Evolutionary conservation across 306 rosid species (phyloP).

Genomic region (Fagus sylvatica): DNA sequence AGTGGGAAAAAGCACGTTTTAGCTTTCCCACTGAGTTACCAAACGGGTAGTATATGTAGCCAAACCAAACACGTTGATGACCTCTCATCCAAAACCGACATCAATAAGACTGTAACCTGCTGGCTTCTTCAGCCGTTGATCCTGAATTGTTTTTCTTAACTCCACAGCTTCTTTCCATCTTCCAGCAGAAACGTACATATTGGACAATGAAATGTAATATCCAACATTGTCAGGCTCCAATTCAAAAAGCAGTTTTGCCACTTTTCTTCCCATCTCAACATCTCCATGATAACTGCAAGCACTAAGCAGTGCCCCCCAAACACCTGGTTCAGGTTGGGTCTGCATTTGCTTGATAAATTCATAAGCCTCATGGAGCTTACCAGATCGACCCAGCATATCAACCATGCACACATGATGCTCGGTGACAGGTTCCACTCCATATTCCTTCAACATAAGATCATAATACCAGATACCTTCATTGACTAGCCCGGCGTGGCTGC

Average conservation of each 20-base stretch:
- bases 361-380: slow-evolving; percentile 48
- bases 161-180: slow-evolving; percentile 65
- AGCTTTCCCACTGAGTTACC: neutral
- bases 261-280: slow-evolving; percentile 46
- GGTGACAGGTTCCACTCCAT: slow-evolving; percentile 44
- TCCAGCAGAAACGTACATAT: slow-evolving; percentile 65
- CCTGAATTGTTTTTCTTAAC: slow-evolving; percentile 33
- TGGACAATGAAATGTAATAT: slow-evolving; percentile 55
- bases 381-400: slow-evolving; percentile 58
- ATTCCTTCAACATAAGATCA: slow-evolving; percentile 39
- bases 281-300: slow-evolving; percentile 65
- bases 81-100: slow-evolving; percentile 31
- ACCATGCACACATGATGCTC: slow-evolving; percentile 57
- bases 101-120: slow-evolving; percentile 53
- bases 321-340: slow-evolving; percentile 36
- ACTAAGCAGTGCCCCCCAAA: slow-evolving; percentile 61
- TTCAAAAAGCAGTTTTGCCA: slow-evolving; percentile 50
- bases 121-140: slow-evolving; percentile 39
- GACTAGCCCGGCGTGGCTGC: slow-evolving; percentile 57
- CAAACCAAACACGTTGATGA: too few species aligned
- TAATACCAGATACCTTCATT: slow-evolving; percentile 48
- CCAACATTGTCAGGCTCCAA: slow-evolving; percentile 57
- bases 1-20: too few species aligned
- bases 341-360: slow-evolving; percentile 37
- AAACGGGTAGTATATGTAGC: too few species aligned